Evolutionary conservation across 495 filamentous ascomycete species (phyloP), one percentile per base, ranked within the genome.

Genomic region (Amorphotheca resinae): DNA sequence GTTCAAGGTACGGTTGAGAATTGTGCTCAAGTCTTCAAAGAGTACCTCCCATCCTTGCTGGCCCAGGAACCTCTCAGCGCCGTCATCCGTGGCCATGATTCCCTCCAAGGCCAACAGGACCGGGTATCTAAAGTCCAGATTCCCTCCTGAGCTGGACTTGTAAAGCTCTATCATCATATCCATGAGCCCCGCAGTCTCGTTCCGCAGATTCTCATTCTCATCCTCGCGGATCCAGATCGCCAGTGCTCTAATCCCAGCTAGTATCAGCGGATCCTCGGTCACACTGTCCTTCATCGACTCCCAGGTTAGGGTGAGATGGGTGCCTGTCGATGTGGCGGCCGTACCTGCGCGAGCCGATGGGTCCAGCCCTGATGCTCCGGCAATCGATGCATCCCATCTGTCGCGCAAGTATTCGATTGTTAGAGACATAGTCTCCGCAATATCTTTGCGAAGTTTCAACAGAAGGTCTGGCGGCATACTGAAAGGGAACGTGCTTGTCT

Each of bases 321-420:
- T 55, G 12, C 54, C 60, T 31, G 49, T 46, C 9, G 49, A 46
- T 12, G 65, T 58, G 15, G 56, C 46, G 2, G 56, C 53, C 0
- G 52, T 52, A 14, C 54, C 46, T 7, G 50, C 38, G 14, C 64
- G 66, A 9, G 65, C 62, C 18, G 69, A 61, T 1, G 67, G 63
- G 44, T 73, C 67, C 30, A 76, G 53, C 9, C 72, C 73, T 39
- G 67, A 59, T 1, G 67, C 71, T 12, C 73, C 74, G 0, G 69
- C 66, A 12, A 67, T 59, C 8, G 67, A 65, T 1, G 68, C 69
- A 49, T 82, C 78, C 69, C 70, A 81, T 14, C 78, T 60, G 48
- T 83, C 79, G 21, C 77, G 69, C 0, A 83, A 62, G 56, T 73
- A 77, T 53, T 82, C 79, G 50, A 77, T 65, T 0, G 69, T 64